Evolutionary conservation across 257 asterid species (phyloP).

Genomic region (Fraxinus pennsylvanica): DNA sequence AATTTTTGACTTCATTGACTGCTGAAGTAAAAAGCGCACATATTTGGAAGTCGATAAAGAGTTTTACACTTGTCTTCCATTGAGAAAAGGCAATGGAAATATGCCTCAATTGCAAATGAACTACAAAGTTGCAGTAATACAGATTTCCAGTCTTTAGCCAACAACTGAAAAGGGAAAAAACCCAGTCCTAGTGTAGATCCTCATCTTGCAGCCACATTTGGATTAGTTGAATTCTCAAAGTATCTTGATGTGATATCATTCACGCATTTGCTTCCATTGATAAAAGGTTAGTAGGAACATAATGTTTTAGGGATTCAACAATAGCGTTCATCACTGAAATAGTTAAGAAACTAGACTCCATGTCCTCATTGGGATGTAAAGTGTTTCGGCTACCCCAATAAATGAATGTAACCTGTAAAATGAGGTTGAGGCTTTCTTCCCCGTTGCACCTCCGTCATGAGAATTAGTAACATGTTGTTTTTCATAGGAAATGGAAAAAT

Average conservation of each 20-base stretch:
- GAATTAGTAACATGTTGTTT: no score
- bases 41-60: no score
- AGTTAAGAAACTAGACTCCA: no score
- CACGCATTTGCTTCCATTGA: conserved; percentile 44
- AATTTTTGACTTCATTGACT: no score
- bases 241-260: conserved; percentile 60
- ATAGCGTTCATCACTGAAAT: conserved; percentile 47
- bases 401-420: no score
- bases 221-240: conserved; percentile 75
- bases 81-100: conserved; percentile 26
- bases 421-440: no score
- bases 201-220: conserved; percentile 90
- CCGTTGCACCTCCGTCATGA: no score
- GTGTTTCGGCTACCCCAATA: no score
- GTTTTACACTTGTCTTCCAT: no score
- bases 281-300: conserved; percentile 55
- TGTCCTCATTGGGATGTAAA: no score
- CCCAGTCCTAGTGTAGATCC: conserved; percentile 92
- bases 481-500: no score
- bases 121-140: conserved; percentile 63
- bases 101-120: conserved; percentile 81
- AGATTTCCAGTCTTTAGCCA: conserved; percentile 67
- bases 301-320: conserved; percentile 71
- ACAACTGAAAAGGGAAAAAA: conserved; percentile 67
- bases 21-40: no score